A percentile compares a stretch with the other conserved stretches of the same genome.
Conservation (phyloP, 2,329 filamentous ascomycete genomes). For the Talaromyces rugulosus region DNA sequence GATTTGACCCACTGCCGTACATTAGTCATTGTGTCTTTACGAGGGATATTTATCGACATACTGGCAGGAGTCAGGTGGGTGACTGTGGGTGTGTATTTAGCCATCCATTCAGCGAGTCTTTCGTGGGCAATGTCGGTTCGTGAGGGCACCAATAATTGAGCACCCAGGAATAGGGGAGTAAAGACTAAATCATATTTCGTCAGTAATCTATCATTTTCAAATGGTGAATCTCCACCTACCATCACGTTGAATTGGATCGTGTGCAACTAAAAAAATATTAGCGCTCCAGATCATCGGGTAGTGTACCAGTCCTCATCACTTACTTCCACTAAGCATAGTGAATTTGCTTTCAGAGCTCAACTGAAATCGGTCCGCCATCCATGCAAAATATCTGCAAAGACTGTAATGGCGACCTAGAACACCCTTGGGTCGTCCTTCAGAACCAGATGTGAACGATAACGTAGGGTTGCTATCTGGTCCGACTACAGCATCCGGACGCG, state of each 20-base stretch:
- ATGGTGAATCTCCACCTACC: conserved; percentile 31
- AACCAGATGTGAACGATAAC: conserved; percentile 68
- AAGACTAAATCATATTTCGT: conserved; percentile 50
- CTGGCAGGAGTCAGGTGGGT: conserved; percentile 83
- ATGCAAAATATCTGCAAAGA: conserved; percentile 80
- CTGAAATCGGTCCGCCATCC: conserved; percentile 84
- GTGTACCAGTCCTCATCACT: background rate
- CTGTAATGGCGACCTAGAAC: conserved; percentile 84
- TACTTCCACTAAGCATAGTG: conserved; percentile 72
- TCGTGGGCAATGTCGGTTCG: conserved; percentile 84
- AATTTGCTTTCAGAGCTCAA: conserved; percentile 70
- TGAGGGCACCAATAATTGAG: conserved; percentile 71
- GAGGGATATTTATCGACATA: background rate
- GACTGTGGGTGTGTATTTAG: conserved; percentile 66
- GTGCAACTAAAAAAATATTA: conserved; percentile 47
- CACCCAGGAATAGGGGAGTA: conserved; percentile 82
- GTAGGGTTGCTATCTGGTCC: conserved; percentile 82
- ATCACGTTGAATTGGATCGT: conserved; percentile 58
- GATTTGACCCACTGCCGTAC: conserved; percentile 74
- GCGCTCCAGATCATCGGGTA: background rate
- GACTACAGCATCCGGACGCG: conserved; percentile 64
- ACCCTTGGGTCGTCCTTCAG: conserved; percentile 77
- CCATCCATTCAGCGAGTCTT: conserved; percentile 83
- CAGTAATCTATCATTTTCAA: background rate
- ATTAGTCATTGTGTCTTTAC: background rate